phyloP scores from a whole-genome alignment of 2,329 filamentous ascomycete genomes.

The Botrytis deweyae region DNA sequence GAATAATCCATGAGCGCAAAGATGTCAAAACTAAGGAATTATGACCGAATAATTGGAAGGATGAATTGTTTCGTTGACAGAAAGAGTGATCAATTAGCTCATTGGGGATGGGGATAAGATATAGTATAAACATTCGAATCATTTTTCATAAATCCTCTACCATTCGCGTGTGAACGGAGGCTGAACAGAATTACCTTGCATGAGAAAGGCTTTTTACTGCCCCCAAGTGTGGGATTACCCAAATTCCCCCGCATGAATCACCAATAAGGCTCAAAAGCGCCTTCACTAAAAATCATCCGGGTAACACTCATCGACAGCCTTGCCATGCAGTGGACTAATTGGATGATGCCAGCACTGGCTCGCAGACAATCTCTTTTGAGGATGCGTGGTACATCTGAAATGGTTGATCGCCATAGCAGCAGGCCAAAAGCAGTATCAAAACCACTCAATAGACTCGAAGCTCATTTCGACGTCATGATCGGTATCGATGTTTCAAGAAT shows the following conservation, averaged over 20 bases:
- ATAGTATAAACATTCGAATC: neutral
- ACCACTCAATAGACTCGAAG: neutral
- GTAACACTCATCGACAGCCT: neutral
- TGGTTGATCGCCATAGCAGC: neutral
- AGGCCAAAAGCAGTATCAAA: neutral
- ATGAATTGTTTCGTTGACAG: neutral
- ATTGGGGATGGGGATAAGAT: neutral
- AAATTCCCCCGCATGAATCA: neutral
- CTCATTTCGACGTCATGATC: neutral
- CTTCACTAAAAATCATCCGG: neutral
- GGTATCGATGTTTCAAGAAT: neutral
- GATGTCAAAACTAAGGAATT: neutral
- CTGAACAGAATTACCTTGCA: constrained; percentile 1
- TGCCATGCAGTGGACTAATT: neutral
- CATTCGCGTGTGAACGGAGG: neutral
- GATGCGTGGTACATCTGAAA: neutral
- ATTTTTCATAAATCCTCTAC: neutral
- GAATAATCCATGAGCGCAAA: neutral
- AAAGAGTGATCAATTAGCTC: neutral
- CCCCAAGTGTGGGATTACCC: neutral
- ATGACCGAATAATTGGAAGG: neutral
- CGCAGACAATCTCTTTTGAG: neutral
- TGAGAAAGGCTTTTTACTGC: no score
- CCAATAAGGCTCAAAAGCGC: neutral
- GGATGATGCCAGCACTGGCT: neutral